Evolutionary conservation across 2,329 filamentous ascomycete genomes (phyloP).

Genomic region (Claviceps capensis): DNA sequence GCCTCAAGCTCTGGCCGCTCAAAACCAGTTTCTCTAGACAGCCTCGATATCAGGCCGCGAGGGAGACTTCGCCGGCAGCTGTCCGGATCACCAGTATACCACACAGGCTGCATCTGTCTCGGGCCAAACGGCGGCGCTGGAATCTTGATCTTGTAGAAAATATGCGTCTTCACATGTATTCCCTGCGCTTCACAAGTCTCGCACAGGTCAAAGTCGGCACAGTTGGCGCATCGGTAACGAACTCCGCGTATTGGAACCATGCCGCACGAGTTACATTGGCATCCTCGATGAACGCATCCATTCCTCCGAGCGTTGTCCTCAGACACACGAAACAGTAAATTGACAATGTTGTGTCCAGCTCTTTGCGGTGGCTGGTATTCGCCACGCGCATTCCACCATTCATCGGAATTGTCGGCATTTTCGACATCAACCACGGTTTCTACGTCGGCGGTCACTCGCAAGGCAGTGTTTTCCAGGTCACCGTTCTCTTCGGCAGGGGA

Average conservation of each 20-base stretch:
- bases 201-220: conserved; percentile 89
- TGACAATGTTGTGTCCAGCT: conserved; percentile 67
- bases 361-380: conserved; percentile 29
- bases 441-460: conserved; percentile 17
- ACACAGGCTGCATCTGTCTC: conserved; percentile 66
- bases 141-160: conserved; percentile 92
- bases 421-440: conserved; percentile 27
- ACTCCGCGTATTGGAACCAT: conserved; percentile 82
- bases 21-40: conserved; percentile 61
- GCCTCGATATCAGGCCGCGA: conserved; percentile 49
- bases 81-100: conserved; percentile 79
- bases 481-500: conserved; percentile 32
- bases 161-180: conserved; percentile 74
- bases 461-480: conserved; percentile 16
- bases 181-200: conserved; percentile 76
- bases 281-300: conserved; percentile 83
- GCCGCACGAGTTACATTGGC: conserved; percentile 81
- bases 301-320: conserved; percentile 83
- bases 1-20: conserved; percentile 83
- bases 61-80: conserved; percentile 55
- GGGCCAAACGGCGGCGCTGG: conserved; percentile 76
- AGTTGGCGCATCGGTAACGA: conserved; percentile 90
- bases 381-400: conserved; percentile 37
- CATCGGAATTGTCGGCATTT: conserved; percentile 26
- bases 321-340: conserved; percentile 78